These are phyloP conservation scores for Neurospora sp. DNA, from an alignment of 495 filamentous ascomycete genomes.

Conservation along the genomic window DNA sequence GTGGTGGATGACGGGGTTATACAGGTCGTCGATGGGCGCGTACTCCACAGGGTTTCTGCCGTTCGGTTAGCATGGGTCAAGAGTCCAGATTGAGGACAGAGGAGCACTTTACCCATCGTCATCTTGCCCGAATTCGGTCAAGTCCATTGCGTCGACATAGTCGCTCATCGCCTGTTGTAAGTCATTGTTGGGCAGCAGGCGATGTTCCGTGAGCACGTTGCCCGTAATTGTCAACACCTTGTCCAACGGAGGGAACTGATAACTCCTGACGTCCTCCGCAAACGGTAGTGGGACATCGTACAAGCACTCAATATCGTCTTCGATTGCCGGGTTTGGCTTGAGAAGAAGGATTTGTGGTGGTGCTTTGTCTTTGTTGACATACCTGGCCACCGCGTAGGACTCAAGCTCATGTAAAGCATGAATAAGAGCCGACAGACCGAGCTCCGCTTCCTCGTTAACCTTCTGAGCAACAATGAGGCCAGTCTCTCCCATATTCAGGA, in stretches of 20 bases:
- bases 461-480: conserved; percentile 65
- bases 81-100: neutral
- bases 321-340: conserved; percentile 67
- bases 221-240: conserved; percentile 83
- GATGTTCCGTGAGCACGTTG: conserved; percentile 71
- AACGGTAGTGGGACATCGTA: conserved; percentile 92
- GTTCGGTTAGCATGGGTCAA: conserved; percentile 19
- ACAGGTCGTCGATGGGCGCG: conserved; percentile 71
- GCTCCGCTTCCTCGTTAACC: conserved; percentile 60
- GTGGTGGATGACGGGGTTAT: conserved; percentile 85
- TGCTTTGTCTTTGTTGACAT: conserved; percentile 73
- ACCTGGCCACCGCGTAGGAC: conserved; percentile 75
- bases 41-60: conserved; percentile 59
- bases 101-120: conserved; percentile 57
- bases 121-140: conserved; percentile 46
- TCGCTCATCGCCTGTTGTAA: conserved; percentile 73
- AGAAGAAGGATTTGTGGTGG: conserved; percentile 72
- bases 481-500: conserved; percentile 70
- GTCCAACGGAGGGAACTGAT: conserved; percentile 85
- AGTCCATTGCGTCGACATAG: conserved; percentile 91
- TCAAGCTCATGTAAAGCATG: conserved; percentile 80
- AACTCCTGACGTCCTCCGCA: conserved; percentile 79
- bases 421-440: conserved; percentile 83
- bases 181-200: conserved; percentile 70
- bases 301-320: conserved; percentile 75